These are phyloP conservation scores for Apophysomyces ossiformis DNA, from an alignment of 371 early-diverging fungal genomes.

Conservation along the genomic window DNA sequence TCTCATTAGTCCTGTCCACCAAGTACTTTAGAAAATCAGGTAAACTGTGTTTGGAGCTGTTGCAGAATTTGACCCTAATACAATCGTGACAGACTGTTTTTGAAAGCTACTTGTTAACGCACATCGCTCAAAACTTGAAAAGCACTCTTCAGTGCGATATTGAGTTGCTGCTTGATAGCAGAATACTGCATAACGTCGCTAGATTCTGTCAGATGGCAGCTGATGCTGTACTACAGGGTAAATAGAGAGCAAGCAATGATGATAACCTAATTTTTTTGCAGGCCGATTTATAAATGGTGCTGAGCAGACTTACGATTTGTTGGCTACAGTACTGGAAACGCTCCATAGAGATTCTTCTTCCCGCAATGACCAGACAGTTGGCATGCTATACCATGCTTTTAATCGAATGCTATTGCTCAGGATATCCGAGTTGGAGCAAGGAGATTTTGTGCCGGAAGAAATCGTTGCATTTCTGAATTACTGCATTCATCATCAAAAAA, in stretches of 20 bases:
- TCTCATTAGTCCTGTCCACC: constrained; percentile 39
- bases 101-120: constrained; percentile 62
- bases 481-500: constrained; percentile 71
- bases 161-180: constrained; percentile 45
- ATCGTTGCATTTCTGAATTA: constrained; percentile 61
- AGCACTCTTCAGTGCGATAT: constrained; percentile 49
- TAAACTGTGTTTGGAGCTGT: neutral
- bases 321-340: constrained; percentile 60
- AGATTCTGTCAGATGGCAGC: constrained; percentile 69
- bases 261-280: constrained; percentile 17
- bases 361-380: constrained; percentile 32
- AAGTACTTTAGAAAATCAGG: constrained; percentile 42
- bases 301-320: constrained; percentile 63
- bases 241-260: neutral
- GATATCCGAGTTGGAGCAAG: constrained; percentile 51
- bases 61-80: neutral
- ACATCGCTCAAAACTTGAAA: constrained; percentile 63
- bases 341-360: constrained; percentile 26
- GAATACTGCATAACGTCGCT: constrained; percentile 53
- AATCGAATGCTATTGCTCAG: constrained; percentile 67
- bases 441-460: constrained; percentile 31
- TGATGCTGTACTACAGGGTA: constrained; percentile 71
- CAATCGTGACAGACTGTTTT: constrained; percentile 27
- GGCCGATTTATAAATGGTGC: constrained; percentile 58
- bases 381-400: constrained; percentile 50